phyloP scores from a whole-genome alignment of 2,329 filamentous ascomycete species.

The Samsoniella hepiali region DNA sequence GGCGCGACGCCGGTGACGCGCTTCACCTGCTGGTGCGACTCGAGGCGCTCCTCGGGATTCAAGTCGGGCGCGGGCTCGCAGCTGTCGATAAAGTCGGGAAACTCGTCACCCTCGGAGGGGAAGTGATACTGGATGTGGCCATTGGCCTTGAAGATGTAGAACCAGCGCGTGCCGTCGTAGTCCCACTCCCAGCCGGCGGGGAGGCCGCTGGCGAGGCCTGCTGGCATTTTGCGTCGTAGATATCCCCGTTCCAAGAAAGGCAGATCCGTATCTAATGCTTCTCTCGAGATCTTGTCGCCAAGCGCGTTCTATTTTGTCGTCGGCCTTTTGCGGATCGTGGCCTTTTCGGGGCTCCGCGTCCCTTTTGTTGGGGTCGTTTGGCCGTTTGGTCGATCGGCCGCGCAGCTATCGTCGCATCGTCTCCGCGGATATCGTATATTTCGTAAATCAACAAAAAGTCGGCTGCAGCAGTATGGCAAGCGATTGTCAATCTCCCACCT shows the following conservation, averaged over 20 bases:
- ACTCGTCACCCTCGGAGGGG: slow-evolving; percentile 56
- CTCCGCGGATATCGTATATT: neutral
- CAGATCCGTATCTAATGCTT: neutral
- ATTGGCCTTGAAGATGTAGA: slow-evolving; percentile 54
- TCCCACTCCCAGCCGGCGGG: slow-evolving; percentile 56
- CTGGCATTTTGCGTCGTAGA: neutral
- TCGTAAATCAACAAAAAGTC: no score
- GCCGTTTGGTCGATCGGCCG: neutral
- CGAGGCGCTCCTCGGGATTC: slow-evolving; percentile 51
- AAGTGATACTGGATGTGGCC: slow-evolving; percentile 56
- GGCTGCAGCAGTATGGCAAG: no score
- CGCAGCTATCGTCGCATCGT: slow-evolving; percentile 4
- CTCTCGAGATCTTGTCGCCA: neutral
- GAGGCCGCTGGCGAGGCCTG: slow-evolving; percentile 29
- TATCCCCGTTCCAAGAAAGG: neutral
- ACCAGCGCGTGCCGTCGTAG: slow-evolving; percentile 56
- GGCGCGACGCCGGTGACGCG: slow-evolving; percentile 28
- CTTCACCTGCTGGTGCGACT: slow-evolving; percentile 49
- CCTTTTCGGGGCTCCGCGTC: no score
- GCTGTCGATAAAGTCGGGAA: slow-evolving; percentile 48
- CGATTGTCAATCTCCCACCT: no score
- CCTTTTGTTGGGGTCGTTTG: neutral
- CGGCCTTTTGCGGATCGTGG: no score
- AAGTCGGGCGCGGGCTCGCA: slow-evolving; percentile 38
- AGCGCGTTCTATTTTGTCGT: neutral